Percentiles rank a stretch among this genome's conserved stretches.
phyloP scores from a whole-genome alignment of 345 rosid species.

The Pistacia vera region DNA sequence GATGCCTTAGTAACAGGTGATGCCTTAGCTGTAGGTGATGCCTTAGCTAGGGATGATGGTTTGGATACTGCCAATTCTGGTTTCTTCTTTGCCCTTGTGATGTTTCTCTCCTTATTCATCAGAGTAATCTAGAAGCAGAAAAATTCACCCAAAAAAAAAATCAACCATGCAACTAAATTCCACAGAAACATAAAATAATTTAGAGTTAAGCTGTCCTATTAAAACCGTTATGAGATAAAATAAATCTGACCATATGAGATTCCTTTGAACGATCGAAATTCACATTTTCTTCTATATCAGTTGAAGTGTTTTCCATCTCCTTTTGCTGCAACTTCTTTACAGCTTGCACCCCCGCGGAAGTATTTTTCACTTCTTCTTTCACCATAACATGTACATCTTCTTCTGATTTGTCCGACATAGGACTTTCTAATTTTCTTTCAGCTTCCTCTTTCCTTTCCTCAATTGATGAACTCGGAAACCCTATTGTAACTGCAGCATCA shows the following conservation, averaged over 20 bases:
- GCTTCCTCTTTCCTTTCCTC: constrained; percentile 42
- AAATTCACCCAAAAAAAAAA: constrained; percentile 4
- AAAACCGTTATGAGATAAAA: neutral
- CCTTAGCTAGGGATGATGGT: constrained; percentile 32
- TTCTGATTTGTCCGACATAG: constrained; percentile 27
- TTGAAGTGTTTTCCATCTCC: constrained; percentile 29
- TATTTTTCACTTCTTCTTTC: constrained; percentile 27
- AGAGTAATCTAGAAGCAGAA: constrained; percentile 41
- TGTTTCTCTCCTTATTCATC: constrained; percentile 33
- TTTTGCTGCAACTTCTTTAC: constrained; percentile 33
- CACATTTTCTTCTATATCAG: constrained; percentile 31
- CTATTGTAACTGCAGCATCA: constrained; percentile 34
- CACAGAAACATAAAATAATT: constrained; percentile 5
- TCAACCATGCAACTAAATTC: constrained; percentile 3
- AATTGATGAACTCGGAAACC: constrained; percentile 41
- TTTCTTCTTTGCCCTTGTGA: constrained; percentile 35
- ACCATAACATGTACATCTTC: constrained; percentile 30
- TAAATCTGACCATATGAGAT: constrained; percentile 56
- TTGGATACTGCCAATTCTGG: constrained; percentile 16
- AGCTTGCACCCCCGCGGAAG: constrained; percentile 19
- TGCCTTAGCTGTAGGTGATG: constrained; percentile 24
- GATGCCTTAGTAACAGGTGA: constrained; percentile 1
- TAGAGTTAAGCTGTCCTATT: neutral
- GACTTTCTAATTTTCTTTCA: constrained; percentile 19
- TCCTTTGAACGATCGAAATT: constrained; percentile 39